Conservation (phyloP, 371 early-diverging fungal species). For the Chytridium lagenaria region DNA sequence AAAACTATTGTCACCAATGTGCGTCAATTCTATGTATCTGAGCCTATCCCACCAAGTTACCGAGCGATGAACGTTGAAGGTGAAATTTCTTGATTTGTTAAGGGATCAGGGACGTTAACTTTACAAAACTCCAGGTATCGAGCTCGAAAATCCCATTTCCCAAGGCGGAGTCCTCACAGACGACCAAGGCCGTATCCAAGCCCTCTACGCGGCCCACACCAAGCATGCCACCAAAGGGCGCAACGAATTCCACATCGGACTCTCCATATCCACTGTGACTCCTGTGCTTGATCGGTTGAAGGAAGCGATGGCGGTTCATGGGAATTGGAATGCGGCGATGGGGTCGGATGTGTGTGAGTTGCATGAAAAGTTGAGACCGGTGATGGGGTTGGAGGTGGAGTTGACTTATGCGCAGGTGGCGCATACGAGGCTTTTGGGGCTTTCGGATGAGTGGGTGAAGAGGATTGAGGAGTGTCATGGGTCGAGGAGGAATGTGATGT, state of each 20-base stretch:
- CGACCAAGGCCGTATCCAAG: constrained; percentile 44
- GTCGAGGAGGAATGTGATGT: constrained; percentile 46
- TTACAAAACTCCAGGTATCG: constrained; percentile 23
- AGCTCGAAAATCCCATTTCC: constrained; percentile 51
- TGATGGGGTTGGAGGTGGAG: constrained; percentile 46
- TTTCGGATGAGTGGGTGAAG: constrained; percentile 49
- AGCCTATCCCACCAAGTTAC: constrained; percentile 47
- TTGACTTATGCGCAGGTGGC: constrained; percentile 53
- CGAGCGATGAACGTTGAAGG: constrained; percentile 51
- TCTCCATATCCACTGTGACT: constrained; percentile 31
- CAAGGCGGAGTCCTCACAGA: constrained; percentile 48
- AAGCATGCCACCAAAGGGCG: constrained; percentile 43
- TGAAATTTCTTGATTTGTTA: neutral
- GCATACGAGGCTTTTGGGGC: constrained; percentile 47
- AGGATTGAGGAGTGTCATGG: constrained; percentile 43
- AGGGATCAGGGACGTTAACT: neutral
- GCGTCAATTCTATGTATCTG: constrained; percentile 47
- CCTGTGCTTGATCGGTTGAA: constrained; percentile 35
- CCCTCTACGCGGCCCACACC: constrained; percentile 43
- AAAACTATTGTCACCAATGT: constrained; percentile 53
- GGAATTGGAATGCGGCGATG: neutral
- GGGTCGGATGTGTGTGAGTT: neutral
- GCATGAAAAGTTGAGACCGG: neutral
- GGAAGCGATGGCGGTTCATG: neutral
- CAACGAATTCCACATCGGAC: constrained; percentile 49